Conservation (phyloP, 2,329 filamentous ascomycete genomes). For the Xylariaceae sp. region DNA sequence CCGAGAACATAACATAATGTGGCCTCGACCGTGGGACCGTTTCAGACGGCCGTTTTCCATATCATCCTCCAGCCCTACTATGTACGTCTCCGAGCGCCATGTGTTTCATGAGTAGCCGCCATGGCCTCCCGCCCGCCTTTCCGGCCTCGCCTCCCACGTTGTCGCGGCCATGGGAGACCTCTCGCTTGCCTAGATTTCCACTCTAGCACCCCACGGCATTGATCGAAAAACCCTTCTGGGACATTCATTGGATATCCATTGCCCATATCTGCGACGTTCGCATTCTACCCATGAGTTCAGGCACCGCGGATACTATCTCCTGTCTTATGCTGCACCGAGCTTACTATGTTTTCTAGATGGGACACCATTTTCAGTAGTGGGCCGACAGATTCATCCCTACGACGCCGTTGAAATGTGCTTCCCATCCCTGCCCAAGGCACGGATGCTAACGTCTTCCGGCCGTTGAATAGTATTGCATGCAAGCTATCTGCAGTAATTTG, state of each 20-base stretch:
- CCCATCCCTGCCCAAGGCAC: neutral
- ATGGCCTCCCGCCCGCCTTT: constrained; percentile 4
- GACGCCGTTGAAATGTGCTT: neutral
- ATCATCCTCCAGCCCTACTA: constrained; percentile 9
- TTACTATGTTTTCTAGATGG: neutral
- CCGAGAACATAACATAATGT: neutral
- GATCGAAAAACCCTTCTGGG: neutral
- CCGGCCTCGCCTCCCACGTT: constrained; percentile 10
- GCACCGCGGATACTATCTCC: constrained; percentile 16
- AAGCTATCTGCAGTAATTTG: too few relatives aligned
- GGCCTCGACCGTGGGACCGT: neutral
- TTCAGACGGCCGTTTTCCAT: neutral
- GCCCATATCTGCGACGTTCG: constrained; percentile 22
- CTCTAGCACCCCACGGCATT: neutral
- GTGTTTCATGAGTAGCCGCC: constrained; percentile 13
- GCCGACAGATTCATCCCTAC: neutral
- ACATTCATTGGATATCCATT: constrained; percentile 21
- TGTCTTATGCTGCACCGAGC: neutral
- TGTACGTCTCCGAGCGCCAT: neutral
- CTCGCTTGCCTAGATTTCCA: neutral
- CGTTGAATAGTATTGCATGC: too few relatives aligned
- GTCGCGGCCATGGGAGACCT: neutral
- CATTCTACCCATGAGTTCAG: constrained; percentile 20
- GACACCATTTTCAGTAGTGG: neutral
- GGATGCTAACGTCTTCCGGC: too few relatives aligned